phyloP scores from a whole-genome alignment of 2,329 filamentous ascomycete species.

The Botryotinia globosa region DNA sequence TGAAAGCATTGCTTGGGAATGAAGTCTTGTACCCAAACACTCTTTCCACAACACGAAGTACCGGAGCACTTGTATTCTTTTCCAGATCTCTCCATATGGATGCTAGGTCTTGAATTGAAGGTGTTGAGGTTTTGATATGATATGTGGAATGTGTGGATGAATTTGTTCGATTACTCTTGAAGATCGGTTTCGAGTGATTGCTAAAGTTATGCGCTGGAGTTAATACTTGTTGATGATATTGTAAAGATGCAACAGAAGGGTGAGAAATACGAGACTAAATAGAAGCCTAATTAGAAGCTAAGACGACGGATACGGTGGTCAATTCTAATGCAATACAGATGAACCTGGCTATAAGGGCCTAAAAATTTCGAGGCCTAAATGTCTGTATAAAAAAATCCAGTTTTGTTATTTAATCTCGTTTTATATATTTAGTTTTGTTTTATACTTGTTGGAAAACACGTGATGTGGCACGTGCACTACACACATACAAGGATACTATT shows the following conservation, averaged over 20 bases:
- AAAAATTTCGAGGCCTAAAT: too few species aligned
- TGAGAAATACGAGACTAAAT: not conserved
- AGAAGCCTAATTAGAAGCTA: not conserved
- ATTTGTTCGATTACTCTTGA: not conserved
- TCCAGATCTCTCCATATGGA: not conserved
- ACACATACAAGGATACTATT: too few species aligned
- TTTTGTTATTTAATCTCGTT: too few species aligned
- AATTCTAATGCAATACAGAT: not conserved
- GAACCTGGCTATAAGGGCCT: too few species aligned
- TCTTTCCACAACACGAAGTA: not conserved
- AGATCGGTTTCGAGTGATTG: not conserved
- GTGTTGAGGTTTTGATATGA: not conserved
- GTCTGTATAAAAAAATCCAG: too few species aligned
- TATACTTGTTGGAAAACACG: too few species aligned
- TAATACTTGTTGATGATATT: not conserved
- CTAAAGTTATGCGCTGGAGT: not conserved
- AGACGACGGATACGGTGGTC: too few species aligned
- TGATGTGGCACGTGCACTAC: too few species aligned
- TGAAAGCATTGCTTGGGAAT: not conserved
- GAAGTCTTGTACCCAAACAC: slow-evolving; percentile 1
- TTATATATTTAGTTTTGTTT: too few species aligned
- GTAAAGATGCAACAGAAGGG: too few species aligned
- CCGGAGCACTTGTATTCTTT: not conserved
- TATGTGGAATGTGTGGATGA: not conserved
- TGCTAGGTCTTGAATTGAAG: not conserved